Evolutionary conservation across 2,329 filamentous ascomycete genomes (phyloP), one percentile per base, ranked within the genome.

Genomic region (Cytospora mali): DNA sequence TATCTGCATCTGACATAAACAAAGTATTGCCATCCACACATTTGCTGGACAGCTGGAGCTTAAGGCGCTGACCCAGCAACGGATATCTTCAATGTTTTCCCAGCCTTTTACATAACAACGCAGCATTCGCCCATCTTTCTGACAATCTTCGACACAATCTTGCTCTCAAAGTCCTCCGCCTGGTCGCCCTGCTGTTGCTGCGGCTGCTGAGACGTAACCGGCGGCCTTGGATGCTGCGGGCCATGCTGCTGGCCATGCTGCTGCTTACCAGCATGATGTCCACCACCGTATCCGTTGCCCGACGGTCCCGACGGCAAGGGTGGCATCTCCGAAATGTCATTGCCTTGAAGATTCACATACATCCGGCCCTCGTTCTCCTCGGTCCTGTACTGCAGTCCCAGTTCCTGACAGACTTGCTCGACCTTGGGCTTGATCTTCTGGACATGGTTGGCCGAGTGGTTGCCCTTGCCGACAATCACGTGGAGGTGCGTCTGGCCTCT

Each of bases 351-450:
- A 72, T 97, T 90, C 66, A 98, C 86, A 73, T 92, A 97, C 49
- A 99, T 93, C 18, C 93, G 81, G 0, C 95, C 95, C 10, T 89
- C 90, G 69, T 99, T 98, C 55, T 90, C 88, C 79, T 98, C 95
- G 1, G 92, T 96, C 62, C 84, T 78, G 76, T 90, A 97, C 70
- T 93, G 84, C 60, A 99, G 80, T 0, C 93, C 92, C 51, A 96
- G 77, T 74, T 97, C 90, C 55, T 81, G 84, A 76, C 94, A 97
- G 55, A 98, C 81, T 73, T 91, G 84, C 78, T 98, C 93, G 50
- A 98, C 92, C 65, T 91, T 84, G n/a, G 95, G 95, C 79, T 96
- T 97, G 76, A 99, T 88, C 81, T 95, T 97, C 76, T 97, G 92
- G 27, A 98, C 83, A 71, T 95, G 90, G 68, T 88, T 85, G 11